Evolutionary conservation across 2,329 filamentous ascomycete genomes (phyloP).

Genomic region (Colletotrichum sp.): DNA sequence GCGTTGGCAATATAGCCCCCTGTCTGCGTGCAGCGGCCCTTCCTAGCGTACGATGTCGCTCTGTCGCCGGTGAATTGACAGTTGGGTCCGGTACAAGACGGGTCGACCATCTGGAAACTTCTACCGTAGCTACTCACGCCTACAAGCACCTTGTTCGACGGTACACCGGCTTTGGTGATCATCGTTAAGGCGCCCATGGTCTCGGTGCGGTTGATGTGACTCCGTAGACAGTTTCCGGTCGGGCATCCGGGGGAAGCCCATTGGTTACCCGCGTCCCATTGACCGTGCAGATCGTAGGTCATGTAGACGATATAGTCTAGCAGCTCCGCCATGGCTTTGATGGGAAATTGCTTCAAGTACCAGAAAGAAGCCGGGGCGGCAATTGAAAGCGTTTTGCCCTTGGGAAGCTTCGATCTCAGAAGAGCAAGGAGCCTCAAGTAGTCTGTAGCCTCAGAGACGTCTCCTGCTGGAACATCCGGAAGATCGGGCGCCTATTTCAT

Average conservation of each 20-base stretch:
- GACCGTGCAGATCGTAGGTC: constrained; percentile 20
- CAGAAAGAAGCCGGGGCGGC: constrained; percentile 25
- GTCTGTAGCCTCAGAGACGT: constrained; percentile 28
- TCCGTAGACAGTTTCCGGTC: constrained; percentile 35
- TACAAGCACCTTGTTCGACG: constrained; percentile 33
- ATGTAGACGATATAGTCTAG: constrained; percentile 28
- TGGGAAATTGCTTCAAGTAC: constrained; percentile 27
- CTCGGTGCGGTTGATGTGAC: constrained; percentile 42
- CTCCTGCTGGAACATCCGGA: constrained; percentile 29
- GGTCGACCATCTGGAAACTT: constrained; percentile 34
- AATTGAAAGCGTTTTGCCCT: constrained; percentile 20
- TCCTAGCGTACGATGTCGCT: background rate
- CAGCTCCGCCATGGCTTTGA: constrained; percentile 21
- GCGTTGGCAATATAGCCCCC: constrained; percentile 32
- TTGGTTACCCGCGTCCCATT: constrained; percentile 30
- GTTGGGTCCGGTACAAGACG: constrained; percentile 26
- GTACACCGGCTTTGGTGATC: constrained; percentile 37
- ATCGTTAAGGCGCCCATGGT: constrained; percentile 35
- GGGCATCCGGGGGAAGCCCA: constrained; percentile 30
- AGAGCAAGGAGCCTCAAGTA: constrained; percentile 25
- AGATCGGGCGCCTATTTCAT: constrained; percentile 1
- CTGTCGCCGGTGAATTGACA: constrained; percentile 17
- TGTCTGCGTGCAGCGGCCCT: constrained; percentile 27
- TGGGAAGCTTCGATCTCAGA: background rate
- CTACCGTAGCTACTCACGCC: constrained; percentile 36